Base-by-base conservation (phyloP, 2,329 filamentous ascomycete species). In the Pestalotiopsis sp. region DNA sequence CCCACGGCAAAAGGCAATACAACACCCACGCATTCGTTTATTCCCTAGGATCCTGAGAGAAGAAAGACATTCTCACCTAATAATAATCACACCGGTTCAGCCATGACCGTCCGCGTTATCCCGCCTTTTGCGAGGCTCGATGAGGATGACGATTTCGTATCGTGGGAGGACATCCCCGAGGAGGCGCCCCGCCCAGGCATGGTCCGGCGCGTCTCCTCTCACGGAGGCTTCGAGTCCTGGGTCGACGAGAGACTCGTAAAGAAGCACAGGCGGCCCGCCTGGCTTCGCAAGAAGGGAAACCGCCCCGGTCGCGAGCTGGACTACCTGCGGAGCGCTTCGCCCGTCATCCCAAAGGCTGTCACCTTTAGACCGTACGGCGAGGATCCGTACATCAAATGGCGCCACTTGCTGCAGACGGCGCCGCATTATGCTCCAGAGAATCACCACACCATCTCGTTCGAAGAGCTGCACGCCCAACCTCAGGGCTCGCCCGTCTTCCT, bases 271-370 rank as follows among this genome's bases (percentile, higher is more conserved):
- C 77, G 88, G 23, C 83, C 84, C 66, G 78, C 88, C 25, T 81
- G 88, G 65, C 80, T 73, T 67, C 79, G 77, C 71, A 84, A 86
- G 72, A 83, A 86, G 59, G 84, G 80, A 38, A 76, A 82, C 67
- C 83, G 78, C 77, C 84, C 76, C 61, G 87, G 87, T 3, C 83
- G 86, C 69, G 85, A 85, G 79, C 90, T 87, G 87, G 88, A 90
- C 73, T 87, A 90, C 73, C 76, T 90, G 65, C 85, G 88, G 66
- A 85, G 86, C 2, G 82, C 85, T 41, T 87, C 90, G 69, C 87
- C 88, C 4, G 87, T 90, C 71, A 89, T 90, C 71, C 85, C 89
- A 62, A 77, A 77, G 36, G 81, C 86, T 27, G 59, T 62, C n/a
- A 81, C 82, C 56, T 84, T 85, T 71, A 78, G 79, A 68, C 81